A percentile compares a stretch with the other conserved stretches of the same genome.
Evolutionary conservation across 23 red algal species (phyloP).

Genomic region (Chondrus crispus): DNA sequence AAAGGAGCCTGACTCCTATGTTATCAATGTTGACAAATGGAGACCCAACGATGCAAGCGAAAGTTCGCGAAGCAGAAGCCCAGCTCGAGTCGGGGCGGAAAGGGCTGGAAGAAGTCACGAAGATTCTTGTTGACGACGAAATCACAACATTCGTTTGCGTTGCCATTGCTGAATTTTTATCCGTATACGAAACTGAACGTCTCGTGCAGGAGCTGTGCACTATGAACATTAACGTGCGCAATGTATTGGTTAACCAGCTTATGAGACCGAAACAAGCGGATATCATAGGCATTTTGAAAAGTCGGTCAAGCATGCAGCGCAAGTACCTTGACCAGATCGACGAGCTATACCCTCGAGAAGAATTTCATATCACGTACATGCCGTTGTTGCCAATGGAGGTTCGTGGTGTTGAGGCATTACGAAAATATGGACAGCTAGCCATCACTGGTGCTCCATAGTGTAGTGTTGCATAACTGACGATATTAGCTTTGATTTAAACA

Average conservation of each 20-base stretch:
- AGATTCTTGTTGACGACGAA: conserved; percentile 79
- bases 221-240: conserved; percentile 87
- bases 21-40: conserved; percentile 70
- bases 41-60: conserved; percentile 46
- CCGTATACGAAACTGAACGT: conserved; percentile 98
- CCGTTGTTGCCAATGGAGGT: conserved; percentile 85
- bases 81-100: conserved; percentile 39
- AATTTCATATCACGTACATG: conserved; percentile 73
- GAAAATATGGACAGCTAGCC: conserved; percentile 45
- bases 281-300: conserved; percentile 31
- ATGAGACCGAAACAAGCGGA: conserved; percentile 78
- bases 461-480: too few species aligned
- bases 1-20: conserved; percentile 43
- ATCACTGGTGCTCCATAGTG: conserved; percentile 45
- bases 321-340: conserved; percentile 89
- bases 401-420: conserved; percentile 72
- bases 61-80: conserved; percentile 54
- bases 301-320: conserved; percentile 83
- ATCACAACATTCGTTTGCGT: conserved; percentile 92
- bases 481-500: too few species aligned
- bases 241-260: conserved; percentile 96
- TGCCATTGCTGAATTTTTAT: conserved; percentile 96
- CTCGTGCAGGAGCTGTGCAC: conserved; percentile 95
- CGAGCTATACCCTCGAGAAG: conserved; percentile 90
- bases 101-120: conserved; percentile 66